A percentile compares a stretch with the other conserved stretches of the same genome.
phyloP scores from a whole-genome alignment of 1,284 basidiomycete genomes.

The Cystobasidium pallidum region DNA sequence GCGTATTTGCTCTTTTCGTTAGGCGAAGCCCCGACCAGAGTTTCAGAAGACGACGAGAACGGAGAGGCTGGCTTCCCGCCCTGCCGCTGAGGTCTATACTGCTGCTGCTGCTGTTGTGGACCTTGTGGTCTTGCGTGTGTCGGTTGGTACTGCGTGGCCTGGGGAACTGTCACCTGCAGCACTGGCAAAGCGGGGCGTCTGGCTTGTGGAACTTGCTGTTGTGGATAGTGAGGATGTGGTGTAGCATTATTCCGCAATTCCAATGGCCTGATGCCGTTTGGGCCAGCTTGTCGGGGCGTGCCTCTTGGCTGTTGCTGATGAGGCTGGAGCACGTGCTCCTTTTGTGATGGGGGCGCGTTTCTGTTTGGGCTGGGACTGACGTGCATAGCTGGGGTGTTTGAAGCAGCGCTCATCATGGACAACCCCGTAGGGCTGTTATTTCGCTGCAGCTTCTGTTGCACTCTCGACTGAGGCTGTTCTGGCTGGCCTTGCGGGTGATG shows the following conservation, averaged over 20 bases:
- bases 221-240: background rate
- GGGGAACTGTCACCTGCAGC: slow-evolving; percentile 36
- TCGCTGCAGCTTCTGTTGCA: slow-evolving; percentile 26
- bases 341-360: background rate
- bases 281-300: slow-evolving; percentile 11
- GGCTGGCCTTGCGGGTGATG: background rate
- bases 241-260: slow-evolving; percentile 10
- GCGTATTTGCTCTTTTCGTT: slow-evolving; percentile 17
- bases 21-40: slow-evolving; percentile 18
- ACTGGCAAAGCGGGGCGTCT: slow-evolving; percentile 18
- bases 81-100: background rate
- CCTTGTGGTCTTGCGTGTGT: slow-evolving; percentile 1
- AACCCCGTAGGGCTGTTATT: slow-evolving; percentile 1
- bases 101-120: slow-evolving; percentile 27
- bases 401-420: background rate
- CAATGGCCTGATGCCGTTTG: slow-evolving; percentile 4
- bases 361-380: background rate
- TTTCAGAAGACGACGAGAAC: slow-evolving; percentile 36
- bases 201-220: background rate
- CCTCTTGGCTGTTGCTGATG: slow-evolving; percentile 22
- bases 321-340: slow-evolving; percentile 19
- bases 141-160: background rate
- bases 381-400: background rate
- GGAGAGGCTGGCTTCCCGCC: slow-evolving; percentile 7
- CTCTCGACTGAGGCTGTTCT: slow-evolving; percentile 3